phyloP scores from a whole-genome alignment of 2,329 filamentous ascomycete genomes.

The Fusarium keratoplasticum region DNA sequence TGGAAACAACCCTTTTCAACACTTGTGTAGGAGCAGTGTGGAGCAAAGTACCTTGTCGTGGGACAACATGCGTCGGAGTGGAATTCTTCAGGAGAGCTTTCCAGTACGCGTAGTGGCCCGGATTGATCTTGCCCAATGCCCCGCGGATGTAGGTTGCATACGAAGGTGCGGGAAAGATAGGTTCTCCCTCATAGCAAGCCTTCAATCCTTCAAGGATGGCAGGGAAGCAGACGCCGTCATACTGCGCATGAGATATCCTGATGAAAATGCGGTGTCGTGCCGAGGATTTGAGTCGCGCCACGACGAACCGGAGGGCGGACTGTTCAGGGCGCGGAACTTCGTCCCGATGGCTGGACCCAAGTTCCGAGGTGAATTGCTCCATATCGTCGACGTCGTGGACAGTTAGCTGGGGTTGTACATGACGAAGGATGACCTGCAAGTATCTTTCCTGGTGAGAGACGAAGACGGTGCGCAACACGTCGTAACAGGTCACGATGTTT shows the following conservation, averaged over 20 bases:
- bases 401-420: neutral
- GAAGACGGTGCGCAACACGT: constrained; percentile 34
- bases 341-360: neutral
- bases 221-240: constrained; percentile 31
- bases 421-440: constrained; percentile 31
- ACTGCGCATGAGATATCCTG: constrained; percentile 28
- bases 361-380: constrained; percentile 14
- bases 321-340: neutral
- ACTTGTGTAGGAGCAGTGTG: constrained; percentile 6
- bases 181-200: constrained; percentile 12
- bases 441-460: constrained; percentile 10
- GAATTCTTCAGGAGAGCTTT: constrained; percentile 9
- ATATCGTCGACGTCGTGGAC: constrained; percentile 16
- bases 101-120: constrained; percentile 23
- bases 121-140: neutral
- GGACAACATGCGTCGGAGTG: constrained; percentile 12
- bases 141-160: constrained; percentile 17
- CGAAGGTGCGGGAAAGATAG: neutral
- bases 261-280: constrained; percentile 23
- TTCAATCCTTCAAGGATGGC: constrained; percentile 17
- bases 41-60: neutral
- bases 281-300: constrained; percentile 15
- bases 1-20: constrained; percentile 5
- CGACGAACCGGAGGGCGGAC: constrained; percentile 9
- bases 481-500: constrained; percentile 25